These are phyloP conservation scores for Lachancea cidri DNA, from an alignment of 805 yeast genomes.

Conservation along the genomic window DNA sequence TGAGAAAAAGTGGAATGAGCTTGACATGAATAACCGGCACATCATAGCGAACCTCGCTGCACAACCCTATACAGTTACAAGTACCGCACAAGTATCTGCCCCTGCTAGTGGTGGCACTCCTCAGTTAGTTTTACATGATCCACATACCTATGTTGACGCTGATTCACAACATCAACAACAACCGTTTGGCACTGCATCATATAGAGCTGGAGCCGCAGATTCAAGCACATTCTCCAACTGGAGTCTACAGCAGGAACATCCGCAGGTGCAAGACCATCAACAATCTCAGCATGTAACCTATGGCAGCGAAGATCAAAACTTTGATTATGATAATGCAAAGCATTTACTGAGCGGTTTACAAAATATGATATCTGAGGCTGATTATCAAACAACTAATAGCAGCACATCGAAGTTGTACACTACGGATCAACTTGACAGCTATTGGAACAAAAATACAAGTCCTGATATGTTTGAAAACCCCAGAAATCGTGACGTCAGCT, in stretches of 20 bases:
- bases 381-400: conserved; percentile 22
- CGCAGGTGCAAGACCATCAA: conserved; percentile 10
- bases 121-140: conserved; percentile 18
- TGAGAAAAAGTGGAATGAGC: conserved; percentile 23
- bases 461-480: not conserved
- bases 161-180: conserved; percentile 5
- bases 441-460: conserved; percentile 20
- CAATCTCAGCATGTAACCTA: not conserved
- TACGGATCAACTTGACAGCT: conserved; percentile 34
- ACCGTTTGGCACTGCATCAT: conserved; percentile 2
- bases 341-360: conserved; percentile 31
- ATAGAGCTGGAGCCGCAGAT: conserved; percentile 7
- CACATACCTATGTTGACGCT: conserved; percentile 13
- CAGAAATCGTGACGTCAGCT: not conserved
- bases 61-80: conserved; percentile 16
- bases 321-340: conserved; percentile 28
- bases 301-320: conserved; percentile 17
- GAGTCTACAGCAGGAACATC: conserved; percentile 7
- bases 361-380: conserved; percentile 31
- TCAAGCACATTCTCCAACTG: conserved; percentile 5
- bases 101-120: conserved; percentile 5
- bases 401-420: conserved; percentile 31
- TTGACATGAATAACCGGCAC: conserved; percentile 21
- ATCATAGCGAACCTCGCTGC: conserved; percentile 19
- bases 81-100: not conserved